Conservation (phyloP, 148 eudicot genomes). For the Vaccinium darrowii region DNA sequence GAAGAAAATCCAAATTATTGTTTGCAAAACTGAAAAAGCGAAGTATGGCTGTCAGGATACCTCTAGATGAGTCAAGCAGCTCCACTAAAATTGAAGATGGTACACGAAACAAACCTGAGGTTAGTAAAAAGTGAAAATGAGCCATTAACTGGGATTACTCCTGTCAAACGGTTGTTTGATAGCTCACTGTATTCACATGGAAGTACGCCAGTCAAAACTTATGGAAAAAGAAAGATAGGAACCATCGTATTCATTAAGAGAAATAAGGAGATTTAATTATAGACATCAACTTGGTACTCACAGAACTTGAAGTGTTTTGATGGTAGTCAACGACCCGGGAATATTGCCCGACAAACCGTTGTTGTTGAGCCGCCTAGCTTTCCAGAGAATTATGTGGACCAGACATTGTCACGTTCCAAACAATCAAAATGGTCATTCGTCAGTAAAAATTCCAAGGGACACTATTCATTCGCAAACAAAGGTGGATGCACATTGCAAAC, state of each 20-base stretch:
- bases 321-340: slow-evolving; percentile 56
- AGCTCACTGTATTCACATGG: slow-evolving; percentile 59
- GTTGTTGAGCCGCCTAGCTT: slow-evolving; percentile 73
- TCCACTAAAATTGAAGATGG: background rate
- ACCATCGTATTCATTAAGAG: background rate
- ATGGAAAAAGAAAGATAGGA: background rate
- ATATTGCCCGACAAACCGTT: slow-evolving; percentile 61
- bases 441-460: background rate
- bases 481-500: background rate
- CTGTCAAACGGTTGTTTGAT: slow-evolving; percentile 56
- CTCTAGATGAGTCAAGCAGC: slow-evolving; percentile 1
- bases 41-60: slow-evolving; percentile 18
- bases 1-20: slow-evolving; percentile 37
- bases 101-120: slow-evolving; percentile 49
- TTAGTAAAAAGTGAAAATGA: slow-evolving; percentile 73
- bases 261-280: background rate
- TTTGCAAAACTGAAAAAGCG: slow-evolving; percentile 51
- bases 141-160: slow-evolving; percentile 65
- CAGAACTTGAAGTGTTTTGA: slow-evolving; percentile 65
- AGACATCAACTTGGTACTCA: slow-evolving; percentile 36
- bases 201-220: background rate
- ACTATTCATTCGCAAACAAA: no score
- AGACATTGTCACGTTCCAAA: slow-evolving; percentile 12
- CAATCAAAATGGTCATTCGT: slow-evolving; percentile 2
- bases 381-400: slow-evolving; percentile 28